Evolutionary conservation across 2,329 filamentous ascomycete genomes (phyloP), one percentile per base, ranked within the genome.

Genomic region (Hyphodiscus sp.): DNA sequence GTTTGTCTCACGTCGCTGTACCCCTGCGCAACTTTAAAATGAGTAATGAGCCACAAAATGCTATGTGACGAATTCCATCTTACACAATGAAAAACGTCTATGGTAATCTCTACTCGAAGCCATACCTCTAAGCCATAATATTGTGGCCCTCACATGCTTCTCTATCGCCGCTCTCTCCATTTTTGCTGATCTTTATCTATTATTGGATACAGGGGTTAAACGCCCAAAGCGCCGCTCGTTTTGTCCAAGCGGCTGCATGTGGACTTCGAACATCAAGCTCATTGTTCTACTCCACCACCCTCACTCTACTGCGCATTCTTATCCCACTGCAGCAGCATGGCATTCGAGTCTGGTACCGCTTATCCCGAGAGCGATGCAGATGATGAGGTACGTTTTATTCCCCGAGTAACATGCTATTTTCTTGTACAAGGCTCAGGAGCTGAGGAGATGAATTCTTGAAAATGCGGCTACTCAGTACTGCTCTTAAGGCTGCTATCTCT

Each of bases 361-460:
- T 91, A 90, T 70, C 83, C 87, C 69, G 87, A 89, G 72, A 89
- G 83, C 61, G 87, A 89, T 68, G 86, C 86, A 64, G 87, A 90
- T 72, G 88, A 91, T 72, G 88, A 91, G 74, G 23, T 26, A 26
- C 23, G 23, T 26, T 3, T 26, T 8, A 26, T 26, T 8, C 23
- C 8, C 3, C 3, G 3, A 26, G 4, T 26, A 3, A 26, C 8
- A 8, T 26, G 3, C 23, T 26, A 8, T 26, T 8, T 26, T 8
- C 23, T 26, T 26, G 23, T 26, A 26, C 8, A 26, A 26, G 23
- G 23, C 23, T 26, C 23, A 4, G 23, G 23, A 26, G 23, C 23
- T 26, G 23, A 26, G 23, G 23, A 26, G 23, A 26, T 8, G 23
- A 26, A 26, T 8, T 26, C 23, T 26, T 26, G 23, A 26, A 8